Percentiles rank a stretch among this genome's conserved stretches.
phyloP scores from a whole-genome alignment of 768 basidiomycete genomes.

The Tulasnella sp. region DNA sequence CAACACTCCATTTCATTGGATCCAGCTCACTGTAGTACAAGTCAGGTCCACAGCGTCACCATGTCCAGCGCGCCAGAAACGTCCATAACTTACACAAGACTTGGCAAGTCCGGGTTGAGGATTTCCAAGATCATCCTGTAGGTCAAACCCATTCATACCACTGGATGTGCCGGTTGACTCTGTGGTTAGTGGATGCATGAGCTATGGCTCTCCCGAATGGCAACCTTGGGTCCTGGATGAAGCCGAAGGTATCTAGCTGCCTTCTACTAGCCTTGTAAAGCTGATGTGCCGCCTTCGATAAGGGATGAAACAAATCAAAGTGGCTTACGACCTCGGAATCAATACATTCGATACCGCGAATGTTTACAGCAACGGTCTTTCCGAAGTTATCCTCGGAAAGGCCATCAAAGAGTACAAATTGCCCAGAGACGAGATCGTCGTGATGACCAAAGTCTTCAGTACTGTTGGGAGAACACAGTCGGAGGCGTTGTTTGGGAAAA shows the following conservation, averaged over 20 bases:
- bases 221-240: conserved; percentile 41
- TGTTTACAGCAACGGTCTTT: conserved; percentile 48
- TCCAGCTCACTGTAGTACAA: no score
- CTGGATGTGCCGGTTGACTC: no score
- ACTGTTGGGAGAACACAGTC: neutral
- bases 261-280: neutral
- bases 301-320: conserved; percentile 37
- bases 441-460: conserved; percentile 46
- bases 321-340: conserved; percentile 30
- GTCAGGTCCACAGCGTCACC: no score
- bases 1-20: no score
- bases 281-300: no score
- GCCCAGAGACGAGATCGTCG: conserved; percentile 60
- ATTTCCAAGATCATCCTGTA: no score
- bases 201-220: conserved; percentile 43
- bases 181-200: conserved; percentile 47
- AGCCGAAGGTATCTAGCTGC: conserved; percentile 34
- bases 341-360: conserved; percentile 10
- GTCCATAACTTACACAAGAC: no score
- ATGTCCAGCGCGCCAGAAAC: no score
- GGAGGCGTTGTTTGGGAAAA: neutral
- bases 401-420: conserved; percentile 44
- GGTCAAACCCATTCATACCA: no score
- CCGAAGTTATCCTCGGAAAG: conserved; percentile 59
- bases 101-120: no score